A percentile compares a stretch with the other conserved stretches of the same genome.
Evolutionary conservation across 163 green algal genomes (phyloP).

Genomic region (Volvox carteri): DNA sequence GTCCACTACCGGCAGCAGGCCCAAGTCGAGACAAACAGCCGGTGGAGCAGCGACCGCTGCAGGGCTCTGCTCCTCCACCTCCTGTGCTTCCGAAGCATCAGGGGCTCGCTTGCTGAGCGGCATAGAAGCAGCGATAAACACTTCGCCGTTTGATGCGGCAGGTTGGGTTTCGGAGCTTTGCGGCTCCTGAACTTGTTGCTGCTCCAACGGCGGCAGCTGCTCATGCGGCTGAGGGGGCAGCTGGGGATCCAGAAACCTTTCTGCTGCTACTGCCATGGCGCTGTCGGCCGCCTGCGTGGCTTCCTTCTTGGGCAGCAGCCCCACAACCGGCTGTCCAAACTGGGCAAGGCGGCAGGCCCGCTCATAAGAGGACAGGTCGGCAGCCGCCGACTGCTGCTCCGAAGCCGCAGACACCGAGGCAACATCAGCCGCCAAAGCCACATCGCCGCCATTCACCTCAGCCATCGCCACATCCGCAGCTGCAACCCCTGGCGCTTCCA

Average conservation of each 20-base stretch:
- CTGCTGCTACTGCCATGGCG: neutral
- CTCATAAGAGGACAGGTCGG: conserved; percentile 44
- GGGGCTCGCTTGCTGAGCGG: no score
- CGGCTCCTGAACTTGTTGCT: neutral
- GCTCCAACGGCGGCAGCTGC: neutral
- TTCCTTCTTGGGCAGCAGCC: neutral
- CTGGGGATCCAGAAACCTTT: neutral
- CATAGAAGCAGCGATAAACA: neutral
- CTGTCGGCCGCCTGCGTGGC: neutral
- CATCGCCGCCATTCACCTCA: neutral
- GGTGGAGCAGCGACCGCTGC: neutral
- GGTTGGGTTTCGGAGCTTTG: neutral
- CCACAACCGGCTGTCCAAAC: conserved; percentile 18
- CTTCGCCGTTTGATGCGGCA: neutral
- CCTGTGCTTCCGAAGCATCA: no score
- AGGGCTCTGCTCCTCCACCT: neutral
- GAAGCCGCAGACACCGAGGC: neutral
- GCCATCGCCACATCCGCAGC: neutral
- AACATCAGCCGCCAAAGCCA: neutral
- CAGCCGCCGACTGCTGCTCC: neutral
- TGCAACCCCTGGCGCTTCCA: no score
- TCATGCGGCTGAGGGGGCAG: neutral
- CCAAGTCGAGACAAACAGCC: no score
- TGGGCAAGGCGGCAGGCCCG: conserved; percentile 25
- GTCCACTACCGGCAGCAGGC: no score